These are phyloP conservation scores for Lunasporangiospora selenospora DNA, from an alignment of 192 early-diverging fungal genomes.

Conservation along the genomic window DNA sequence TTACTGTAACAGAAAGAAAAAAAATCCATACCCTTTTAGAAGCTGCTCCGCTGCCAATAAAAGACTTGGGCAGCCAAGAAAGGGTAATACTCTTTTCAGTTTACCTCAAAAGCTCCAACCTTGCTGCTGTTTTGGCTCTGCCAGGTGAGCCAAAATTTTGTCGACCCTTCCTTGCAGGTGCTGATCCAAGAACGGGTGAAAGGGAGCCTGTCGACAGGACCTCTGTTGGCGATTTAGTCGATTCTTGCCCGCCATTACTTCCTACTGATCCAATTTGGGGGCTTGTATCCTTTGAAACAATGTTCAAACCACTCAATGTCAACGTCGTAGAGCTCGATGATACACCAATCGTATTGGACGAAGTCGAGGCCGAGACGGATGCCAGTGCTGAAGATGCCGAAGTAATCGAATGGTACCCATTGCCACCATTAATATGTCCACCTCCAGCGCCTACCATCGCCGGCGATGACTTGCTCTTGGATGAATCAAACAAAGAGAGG, in stretches of 20 bases:
- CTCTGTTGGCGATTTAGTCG: constrained; percentile 25
- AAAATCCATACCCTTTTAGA: neutral
- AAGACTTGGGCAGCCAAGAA: neutral
- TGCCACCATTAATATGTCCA: too few species aligned
- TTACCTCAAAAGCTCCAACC: constrained; percentile 42
- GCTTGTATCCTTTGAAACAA: constrained; percentile 8
- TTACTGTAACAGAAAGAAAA: constrained; percentile 44
- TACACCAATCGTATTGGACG: constrained; percentile 6
- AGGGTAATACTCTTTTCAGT: neutral
- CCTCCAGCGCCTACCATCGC: too few species aligned
- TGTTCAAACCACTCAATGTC: neutral
- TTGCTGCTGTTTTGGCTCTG: constrained; percentile 34
- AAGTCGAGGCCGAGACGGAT: constrained; percentile 24
- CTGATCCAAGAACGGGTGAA: constrained; percentile 27
- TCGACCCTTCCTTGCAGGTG: constrained; percentile 23
- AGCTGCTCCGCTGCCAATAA: neutral
- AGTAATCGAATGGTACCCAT: too few species aligned
- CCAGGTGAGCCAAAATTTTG: constrained; percentile 44
- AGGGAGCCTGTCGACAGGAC: constrained; percentile 21
- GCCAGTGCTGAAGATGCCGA: constrained; percentile 18
- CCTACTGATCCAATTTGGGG: neutral
- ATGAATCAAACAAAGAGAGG: constrained; percentile 29
- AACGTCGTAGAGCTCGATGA: neutral
- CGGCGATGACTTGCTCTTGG: constrained; percentile 7
- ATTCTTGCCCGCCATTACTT: constrained; percentile 6